A percentile compares a stretch with the other conserved stretches of the same genome.
Evolutionary conservation across 2,329 filamentous ascomycete genomes (phyloP).

Genomic region (Parafenestella ontariensis): DNA sequence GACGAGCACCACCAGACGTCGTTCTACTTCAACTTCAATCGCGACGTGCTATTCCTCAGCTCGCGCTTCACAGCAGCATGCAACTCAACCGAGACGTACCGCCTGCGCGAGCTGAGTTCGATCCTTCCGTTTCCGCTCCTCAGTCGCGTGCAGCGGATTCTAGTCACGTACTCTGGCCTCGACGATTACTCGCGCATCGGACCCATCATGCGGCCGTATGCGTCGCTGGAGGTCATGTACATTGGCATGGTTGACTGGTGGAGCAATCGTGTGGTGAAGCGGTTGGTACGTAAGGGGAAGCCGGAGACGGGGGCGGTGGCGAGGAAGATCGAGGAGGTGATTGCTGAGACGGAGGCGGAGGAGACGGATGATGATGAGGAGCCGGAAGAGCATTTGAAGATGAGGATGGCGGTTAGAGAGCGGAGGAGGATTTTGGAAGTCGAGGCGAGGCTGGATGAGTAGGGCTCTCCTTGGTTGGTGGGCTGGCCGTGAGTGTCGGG

Average conservation of each 20-base stretch:
- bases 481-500: neutral
- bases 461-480: neutral
- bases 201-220: conserved; percentile 4
- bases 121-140: neutral
- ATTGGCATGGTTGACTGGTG: conserved; percentile 17
- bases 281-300: neutral
- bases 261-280: neutral
- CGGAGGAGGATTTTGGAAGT: conserved; percentile 15
- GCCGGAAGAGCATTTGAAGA: neutral
- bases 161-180: conserved; percentile 11
- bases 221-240: conserved; percentile 13
- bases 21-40: conserved; percentile 19
- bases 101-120: conserved; percentile 7
- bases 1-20: neutral
- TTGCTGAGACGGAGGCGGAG: conserved; percentile 12
- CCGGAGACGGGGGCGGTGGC: neutral
- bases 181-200: conserved; percentile 10
- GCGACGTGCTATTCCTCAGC: conserved; percentile 17
- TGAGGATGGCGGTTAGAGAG: neutral
- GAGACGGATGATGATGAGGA: conserved; percentile 20
- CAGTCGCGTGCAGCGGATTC: neutral
- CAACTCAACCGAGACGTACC: conserved; percentile 11
- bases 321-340: neutral
- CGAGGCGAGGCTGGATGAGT: conserved; percentile 9
- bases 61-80: conserved; percentile 10